A percentile compares a stretch with the other conserved stretches of the same genome.
phyloP scores from a whole-genome alignment of 2,329 filamentous ascomycete species.

The Colletotrichum musicola region DNA sequence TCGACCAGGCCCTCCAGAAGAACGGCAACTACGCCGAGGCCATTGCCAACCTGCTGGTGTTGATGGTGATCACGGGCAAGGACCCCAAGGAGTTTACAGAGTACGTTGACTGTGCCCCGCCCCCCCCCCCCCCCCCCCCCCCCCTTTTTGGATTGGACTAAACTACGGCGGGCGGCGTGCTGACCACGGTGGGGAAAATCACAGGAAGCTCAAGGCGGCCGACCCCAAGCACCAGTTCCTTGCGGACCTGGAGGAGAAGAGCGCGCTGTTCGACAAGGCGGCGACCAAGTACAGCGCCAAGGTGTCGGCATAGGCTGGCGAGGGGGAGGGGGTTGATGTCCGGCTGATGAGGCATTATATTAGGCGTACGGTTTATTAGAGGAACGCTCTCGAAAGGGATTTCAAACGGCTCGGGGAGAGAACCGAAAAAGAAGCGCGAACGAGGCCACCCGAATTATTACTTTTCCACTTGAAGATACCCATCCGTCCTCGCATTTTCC shows the following conservation, averaged over 20 bases:
- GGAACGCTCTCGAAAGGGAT: constrained; percentile 27
- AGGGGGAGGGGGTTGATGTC: constrained; percentile 1
- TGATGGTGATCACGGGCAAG: constrained; percentile 83
- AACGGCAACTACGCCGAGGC: constrained; percentile 79
- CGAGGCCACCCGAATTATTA: constrained; percentile 36
- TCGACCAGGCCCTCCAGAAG: constrained; percentile 83
- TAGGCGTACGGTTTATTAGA: constrained; percentile 41
- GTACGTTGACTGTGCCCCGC: constrained; percentile 62
- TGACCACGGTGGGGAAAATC: constrained; percentile 18
- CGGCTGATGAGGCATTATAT: constrained; percentile 38
- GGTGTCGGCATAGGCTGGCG: constrained; percentile 65
- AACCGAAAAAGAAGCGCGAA: constrained; percentile 30
- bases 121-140: too few relatives aligned
- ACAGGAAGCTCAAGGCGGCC: constrained; percentile 67
- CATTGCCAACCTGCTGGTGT: constrained; percentile 85
- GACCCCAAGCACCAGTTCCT: constrained; percentile 79
- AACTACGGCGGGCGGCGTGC: background rate
- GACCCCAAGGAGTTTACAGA: constrained; percentile 71
- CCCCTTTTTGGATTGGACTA: background rate
- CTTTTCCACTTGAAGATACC: constrained; percentile 38
- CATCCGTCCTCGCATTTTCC: constrained; percentile 5
- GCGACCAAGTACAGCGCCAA: constrained; percentile 89
- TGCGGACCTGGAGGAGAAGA: constrained; percentile 85
- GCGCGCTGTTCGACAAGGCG: constrained; percentile 86
- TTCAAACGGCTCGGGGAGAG: constrained; percentile 28